Evolutionary conservation across 768 basidiomycete genomes (phyloP).

Genomic region (Lentinus brumalis): DNA sequence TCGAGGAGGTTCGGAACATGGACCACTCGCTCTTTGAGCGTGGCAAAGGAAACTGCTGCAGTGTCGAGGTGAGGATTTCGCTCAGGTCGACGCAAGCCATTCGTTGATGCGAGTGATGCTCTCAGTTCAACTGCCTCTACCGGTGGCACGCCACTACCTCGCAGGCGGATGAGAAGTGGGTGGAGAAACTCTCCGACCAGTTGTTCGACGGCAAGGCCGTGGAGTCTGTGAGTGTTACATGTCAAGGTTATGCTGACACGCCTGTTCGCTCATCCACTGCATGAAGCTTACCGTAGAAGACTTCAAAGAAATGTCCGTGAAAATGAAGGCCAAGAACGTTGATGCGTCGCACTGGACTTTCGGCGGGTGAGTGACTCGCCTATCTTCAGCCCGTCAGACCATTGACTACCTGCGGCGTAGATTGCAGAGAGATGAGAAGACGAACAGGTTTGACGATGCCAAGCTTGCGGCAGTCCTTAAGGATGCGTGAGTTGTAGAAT

Average conservation of each 20-base stretch:
- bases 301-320: conserved; percentile 49
- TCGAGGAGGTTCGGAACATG: conserved; percentile 69
- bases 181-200: conserved; percentile 45
- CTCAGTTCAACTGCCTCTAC: conserved; percentile 82
- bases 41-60: conserved; percentile 79
- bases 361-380: conserved; percentile 45
- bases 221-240: conserved; percentile 35
- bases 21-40: conserved; percentile 74
- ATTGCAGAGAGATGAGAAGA: conserved; percentile 56
- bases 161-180: conserved; percentile 70
- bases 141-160: conserved; percentile 88
- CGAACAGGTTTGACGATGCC: conserved; percentile 64
- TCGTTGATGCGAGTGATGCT: background rate
- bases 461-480: conserved; percentile 70
- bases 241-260: no score
- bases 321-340: conserved; percentile 43
- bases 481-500: conserved; percentile 54
- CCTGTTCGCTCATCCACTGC: background rate
- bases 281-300: conserved; percentile 45
- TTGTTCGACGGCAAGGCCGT: conserved; percentile 56
- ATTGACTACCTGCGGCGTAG: conserved; percentile 35
- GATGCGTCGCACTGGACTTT: conserved; percentile 68
- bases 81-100: background rate
- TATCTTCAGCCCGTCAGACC: background rate
- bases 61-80: conserved; percentile 63